These are phyloP conservation scores for Sporothrix euskadiensis DNA, from an alignment of 2,329 filamentous ascomycete species.

Conservation along the genomic window DNA sequence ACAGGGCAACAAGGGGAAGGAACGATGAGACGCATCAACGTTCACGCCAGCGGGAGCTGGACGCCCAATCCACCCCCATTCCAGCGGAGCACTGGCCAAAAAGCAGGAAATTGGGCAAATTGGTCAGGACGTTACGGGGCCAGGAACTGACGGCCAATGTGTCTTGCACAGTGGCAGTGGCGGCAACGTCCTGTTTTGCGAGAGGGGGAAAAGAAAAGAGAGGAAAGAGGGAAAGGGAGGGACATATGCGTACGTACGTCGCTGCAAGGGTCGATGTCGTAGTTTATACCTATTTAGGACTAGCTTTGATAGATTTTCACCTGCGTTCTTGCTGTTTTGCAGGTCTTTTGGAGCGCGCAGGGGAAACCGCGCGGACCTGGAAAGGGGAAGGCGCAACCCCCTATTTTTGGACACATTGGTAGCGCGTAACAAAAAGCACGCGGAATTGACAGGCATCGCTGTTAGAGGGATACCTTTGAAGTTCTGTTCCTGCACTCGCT, in stretches of 20 bases:
- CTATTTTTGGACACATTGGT: constrained; percentile 22
- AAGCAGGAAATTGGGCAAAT: constrained; percentile 19
- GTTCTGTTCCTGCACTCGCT: background rate
- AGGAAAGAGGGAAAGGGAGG: background rate
- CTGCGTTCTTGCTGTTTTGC: background rate
- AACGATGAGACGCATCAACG: background rate
- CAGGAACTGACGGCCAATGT: background rate
- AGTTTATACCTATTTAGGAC: constrained; percentile 4
- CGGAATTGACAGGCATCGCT: background rate
- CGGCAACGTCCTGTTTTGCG: background rate
- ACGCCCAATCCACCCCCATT: background rate
- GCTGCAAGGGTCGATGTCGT: constrained; percentile 3
- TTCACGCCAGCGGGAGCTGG: constrained; percentile 3
- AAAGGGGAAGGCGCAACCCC: constrained; percentile 20
- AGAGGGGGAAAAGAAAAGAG: background rate
- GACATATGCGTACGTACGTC: constrained; percentile 6
- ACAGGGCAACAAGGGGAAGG: background rate
- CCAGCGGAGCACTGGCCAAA: constrained; percentile 9
- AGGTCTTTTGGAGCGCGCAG: background rate
- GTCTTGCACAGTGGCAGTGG: constrained; percentile 2
- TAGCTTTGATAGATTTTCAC: background rate
- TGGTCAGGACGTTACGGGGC: background rate
- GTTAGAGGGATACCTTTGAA: background rate
- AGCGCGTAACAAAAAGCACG: background rate
- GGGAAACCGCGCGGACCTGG: background rate